Evolutionary conservation across 1,139 yeast genomes (phyloP).

Genomic region (Geotrichum fermentans): DNA sequence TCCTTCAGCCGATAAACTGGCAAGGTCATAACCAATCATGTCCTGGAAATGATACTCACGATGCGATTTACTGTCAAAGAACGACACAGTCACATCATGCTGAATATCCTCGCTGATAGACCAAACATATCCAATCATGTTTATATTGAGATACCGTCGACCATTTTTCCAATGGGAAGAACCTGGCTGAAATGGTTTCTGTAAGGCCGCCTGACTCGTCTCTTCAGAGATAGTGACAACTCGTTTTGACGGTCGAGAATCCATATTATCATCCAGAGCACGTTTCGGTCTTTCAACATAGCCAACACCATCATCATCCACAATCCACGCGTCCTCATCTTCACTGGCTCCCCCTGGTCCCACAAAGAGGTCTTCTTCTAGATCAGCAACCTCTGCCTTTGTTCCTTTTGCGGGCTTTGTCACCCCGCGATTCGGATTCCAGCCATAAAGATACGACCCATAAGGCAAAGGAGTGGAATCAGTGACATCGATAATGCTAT

Average conservation of each 20-base stretch:
- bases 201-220: slow-evolving; percentile 17
- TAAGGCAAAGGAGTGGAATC: slow-evolving; percentile 1
- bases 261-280: not conserved
- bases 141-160: slow-evolving; percentile 77
- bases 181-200: slow-evolving; percentile 63
- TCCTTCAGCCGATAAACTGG: slow-evolving; percentile 66
- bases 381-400: slow-evolving; percentile 27
- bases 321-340: slow-evolving; percentile 44
- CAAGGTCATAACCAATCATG: slow-evolving; percentile 62
- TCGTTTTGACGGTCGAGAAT: slow-evolving; percentile 7
- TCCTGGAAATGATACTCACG: slow-evolving; percentile 87
- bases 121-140: slow-evolving; percentile 78
- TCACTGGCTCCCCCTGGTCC: slow-evolving; percentile 26
- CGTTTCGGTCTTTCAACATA: slow-evolving; percentile 10
- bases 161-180: slow-evolving; percentile 73
- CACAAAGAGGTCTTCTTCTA: slow-evolving; percentile 2
- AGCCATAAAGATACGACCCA: slow-evolving; percentile 1
- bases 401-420: slow-evolving; percentile 31
- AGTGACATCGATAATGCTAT: slow-evolving; percentile 1
- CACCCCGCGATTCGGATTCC: slow-evolving; percentile 19
- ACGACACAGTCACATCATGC: slow-evolving; percentile 75
- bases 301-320: slow-evolving; percentile 51
- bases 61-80: slow-evolving; percentile 75
- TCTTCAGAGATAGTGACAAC: not conserved
- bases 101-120: slow-evolving; percentile 59